Evolutionary conservation across 139 green algal genomes (phyloP).

Genomic region (Chlamydomonas sp.): DNA sequence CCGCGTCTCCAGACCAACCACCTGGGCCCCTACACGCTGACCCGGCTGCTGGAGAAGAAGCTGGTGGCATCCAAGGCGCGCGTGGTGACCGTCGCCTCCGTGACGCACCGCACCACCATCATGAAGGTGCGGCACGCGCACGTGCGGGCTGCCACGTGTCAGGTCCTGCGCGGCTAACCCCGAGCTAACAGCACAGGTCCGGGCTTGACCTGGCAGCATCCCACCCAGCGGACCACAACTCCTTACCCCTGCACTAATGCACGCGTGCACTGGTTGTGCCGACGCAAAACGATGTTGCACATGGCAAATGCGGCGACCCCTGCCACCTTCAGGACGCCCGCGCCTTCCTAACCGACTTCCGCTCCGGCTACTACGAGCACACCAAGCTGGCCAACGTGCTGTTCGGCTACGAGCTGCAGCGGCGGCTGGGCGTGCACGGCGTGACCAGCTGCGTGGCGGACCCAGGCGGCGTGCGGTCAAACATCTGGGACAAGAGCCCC

Average conservation of each 20-base stretch:
- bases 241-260: too few relatives aligned
- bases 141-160: too few relatives aligned
- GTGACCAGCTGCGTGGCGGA: conserved; percentile 61
- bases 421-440: conserved; percentile 40
- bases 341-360: conserved; percentile 50
- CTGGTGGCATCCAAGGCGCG: conserved; percentile 51
- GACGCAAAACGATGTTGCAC: too few relatives aligned
- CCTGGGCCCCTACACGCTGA: conserved; percentile 81
- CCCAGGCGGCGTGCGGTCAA: conserved; percentile 73
- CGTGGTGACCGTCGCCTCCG: conserved; percentile 57
- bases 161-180: too few relatives aligned
- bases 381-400: conserved; percentile 70
- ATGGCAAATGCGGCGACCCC: too few relatives aligned
- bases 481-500: conserved; percentile 72
- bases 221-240: too few relatives aligned
- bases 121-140: conserved; percentile 18
- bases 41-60: conserved; percentile 73
- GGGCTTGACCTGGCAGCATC: too few relatives aligned
- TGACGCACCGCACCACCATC: conserved; percentile 50
- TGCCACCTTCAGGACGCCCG: conserved; percentile 14
- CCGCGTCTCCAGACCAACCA: conserved; percentile 65
- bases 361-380: conserved; percentile 55
- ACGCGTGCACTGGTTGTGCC: too few relatives aligned
- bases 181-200: too few relatives aligned
- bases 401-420: conserved; percentile 57